Base-by-base conservation (phyloP, 108 stramenopile species). In the Skeletonema menzelii region DNA sequence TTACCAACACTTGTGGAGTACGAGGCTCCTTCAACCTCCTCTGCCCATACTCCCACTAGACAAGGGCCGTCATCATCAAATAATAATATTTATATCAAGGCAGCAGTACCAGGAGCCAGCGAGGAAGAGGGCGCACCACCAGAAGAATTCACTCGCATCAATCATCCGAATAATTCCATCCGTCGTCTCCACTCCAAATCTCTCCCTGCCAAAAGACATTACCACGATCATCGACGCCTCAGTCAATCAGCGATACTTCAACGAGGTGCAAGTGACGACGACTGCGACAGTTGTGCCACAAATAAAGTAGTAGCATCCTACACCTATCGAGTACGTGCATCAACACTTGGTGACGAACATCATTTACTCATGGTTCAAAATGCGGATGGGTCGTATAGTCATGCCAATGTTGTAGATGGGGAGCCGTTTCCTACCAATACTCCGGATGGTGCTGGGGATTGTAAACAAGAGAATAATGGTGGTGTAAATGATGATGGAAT, bases 1-100 rank as follows among this genome's bases (percentile, higher is more conserved):
- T 63, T 73, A 4, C 79, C 79, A 62, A 80, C 79, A 24, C 67
- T 80, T 42, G 66, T 80, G 40, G 79, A 80, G 47, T 73, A 69
- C 67, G 72, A 73, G 42, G 57, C 56, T 44, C 67, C 72, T 10
- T 38, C 37, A 0, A 0, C 37, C 40, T 42, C 38, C 38, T 40
- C 14, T 2, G 35, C 35, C 11, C 8, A 37, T 37, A 42, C 40
- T 42, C 15, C 40, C 8, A 2, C 2, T 14, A 42, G 2, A 15
- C 40, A 42, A 42, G 3, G 4, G 8, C 8, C 15, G 4, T 42
- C 13, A 14, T 6, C 40, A 10, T n/a, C 40, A 35, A 35, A 2
- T 35, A 35, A 35, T n/a, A n/a, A n/a, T n/a, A n/a, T n/a, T n/a
- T n/a, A n/a, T n/a, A n/a, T n/a, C n/a, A n/a, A n/a, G n/a, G n/a